Base-by-base conservation (phyloP, 2,329 filamentous ascomycete species). In the Apiospora arundinis region DNA sequence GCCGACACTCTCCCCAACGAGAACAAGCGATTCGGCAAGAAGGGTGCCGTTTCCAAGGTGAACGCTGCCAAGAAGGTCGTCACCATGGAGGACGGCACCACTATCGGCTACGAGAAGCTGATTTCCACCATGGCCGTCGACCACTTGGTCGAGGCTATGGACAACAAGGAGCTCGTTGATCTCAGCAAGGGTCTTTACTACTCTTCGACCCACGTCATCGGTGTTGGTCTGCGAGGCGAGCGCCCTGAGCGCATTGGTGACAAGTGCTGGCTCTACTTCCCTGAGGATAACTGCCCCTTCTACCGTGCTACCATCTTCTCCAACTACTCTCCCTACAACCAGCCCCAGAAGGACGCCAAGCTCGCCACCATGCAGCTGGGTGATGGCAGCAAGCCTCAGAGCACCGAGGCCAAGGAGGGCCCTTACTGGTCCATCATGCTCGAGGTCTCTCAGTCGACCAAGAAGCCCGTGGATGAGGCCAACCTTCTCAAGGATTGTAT, bases 381-480 rank as follows among this genome's bases (percentile, higher is more conserved):
- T 71, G 89, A 98, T 78, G 96, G 96, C 82, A 93, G 91, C 83
- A 94, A 94, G 86, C 90, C 95, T 71, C 83, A 87, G 73, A 93
- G 90, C 77, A 87, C 87, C 68, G 91, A 93, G 79, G 85, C 94
- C 73, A 89, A 96, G 87, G 90, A 93, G 79, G 96, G 96, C 45
- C 96, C 96, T 56, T 99, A 99, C 91, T 99, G 96, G 96, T 98
- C 95, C 75, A 97, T 99, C 88, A 99, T 99, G 96, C 87, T 99
- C 77, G 96, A 99, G 85, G 93, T 99, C 73, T 98, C 96, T 44
- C 94, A 99, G 85, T 98, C 95, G 44, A 90, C 90, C 80, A 91
- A 97, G 92, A 99, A 99, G 90, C 94, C 95, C 49, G 95, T 98
- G 44, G 91, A 98, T 83, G 87, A 93, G 78, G 90, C 91, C 78